Percentiles rank a stretch among this genome's conserved stretches.
Evolutionary conservation across 768 basidiomycete species (phyloP).

Genomic region (Tulasnella sp.): DNA sequence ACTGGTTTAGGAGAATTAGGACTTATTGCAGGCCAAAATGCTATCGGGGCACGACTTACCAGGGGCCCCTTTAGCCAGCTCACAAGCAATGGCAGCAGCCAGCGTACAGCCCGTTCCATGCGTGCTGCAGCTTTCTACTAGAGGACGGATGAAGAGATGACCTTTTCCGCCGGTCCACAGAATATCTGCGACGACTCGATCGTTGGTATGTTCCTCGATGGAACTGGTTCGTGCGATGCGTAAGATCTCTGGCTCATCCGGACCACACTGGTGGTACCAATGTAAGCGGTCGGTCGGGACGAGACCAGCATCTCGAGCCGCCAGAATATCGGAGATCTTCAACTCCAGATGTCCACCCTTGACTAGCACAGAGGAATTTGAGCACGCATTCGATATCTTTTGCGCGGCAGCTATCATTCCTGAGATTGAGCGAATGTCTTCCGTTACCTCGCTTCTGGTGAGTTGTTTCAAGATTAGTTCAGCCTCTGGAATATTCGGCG

Average conservation of each 20-base stretch:
- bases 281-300: neutral
- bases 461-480: constrained; percentile 55
- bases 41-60: constrained; percentile 36
- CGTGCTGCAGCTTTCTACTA: constrained; percentile 64
- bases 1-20: constrained; percentile 39
- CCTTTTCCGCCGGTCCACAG: constrained; percentile 27
- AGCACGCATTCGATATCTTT: constrained; percentile 44
- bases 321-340: constrained; percentile 28
- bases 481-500: constrained; percentile 82
- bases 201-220: constrained; percentile 18
- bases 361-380: constrained; percentile 54
- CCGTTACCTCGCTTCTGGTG: constrained; percentile 27
- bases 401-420: constrained; percentile 60
- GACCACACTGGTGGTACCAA: constrained; percentile 7
- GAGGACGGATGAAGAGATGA: constrained; percentile 55
- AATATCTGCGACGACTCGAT: neutral
- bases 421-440: constrained; percentile 44
- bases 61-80: constrained; percentile 50
- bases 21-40: neutral
- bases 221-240: constrained; percentile 34
- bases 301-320: neutral
- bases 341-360: constrained; percentile 78
- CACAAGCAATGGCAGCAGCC: constrained; percentile 72
- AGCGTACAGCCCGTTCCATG: constrained; percentile 94
- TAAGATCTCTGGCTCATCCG: constrained; percentile 50